Percentiles rank a stretch among this genome's conserved stretches.
phyloP scores from a whole-genome alignment of 1,139 yeast genomes.

The Zygoascus meyerae region DNA sequence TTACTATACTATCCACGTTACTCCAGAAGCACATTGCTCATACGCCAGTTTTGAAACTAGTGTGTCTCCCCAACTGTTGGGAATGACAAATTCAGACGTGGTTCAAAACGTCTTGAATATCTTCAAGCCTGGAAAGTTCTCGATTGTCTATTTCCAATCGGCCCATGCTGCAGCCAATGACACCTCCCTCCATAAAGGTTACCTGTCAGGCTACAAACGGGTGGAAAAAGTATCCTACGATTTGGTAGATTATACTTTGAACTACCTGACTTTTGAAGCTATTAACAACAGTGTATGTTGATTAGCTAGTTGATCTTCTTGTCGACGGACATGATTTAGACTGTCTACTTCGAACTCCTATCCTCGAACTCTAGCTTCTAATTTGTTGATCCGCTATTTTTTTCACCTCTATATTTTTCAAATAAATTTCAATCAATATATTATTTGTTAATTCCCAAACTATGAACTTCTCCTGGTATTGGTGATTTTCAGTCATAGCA shows the following conservation, averaged over 20 bases:
- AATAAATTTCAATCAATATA: too few species aligned
- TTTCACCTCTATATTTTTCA: too few species aligned
- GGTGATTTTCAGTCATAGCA: too few species aligned
- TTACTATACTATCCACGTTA: conserved; percentile 88
- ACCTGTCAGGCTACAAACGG: conserved; percentile 49
- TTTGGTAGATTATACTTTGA: conserved; percentile 49
- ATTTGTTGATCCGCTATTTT: too few species aligned
- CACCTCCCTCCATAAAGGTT: conserved; percentile 9
- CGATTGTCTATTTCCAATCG: conserved; percentile 57
- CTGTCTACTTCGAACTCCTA: too few species aligned
- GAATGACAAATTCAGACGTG: conserved; percentile 47
- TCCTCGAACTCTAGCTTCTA: too few species aligned
- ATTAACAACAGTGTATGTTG: not conserved
- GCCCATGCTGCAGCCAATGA: conserved; percentile 16
- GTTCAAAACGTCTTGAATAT: conserved; percentile 50
- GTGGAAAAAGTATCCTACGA: conserved; percentile 70
- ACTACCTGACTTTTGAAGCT: conserved; percentile 32
- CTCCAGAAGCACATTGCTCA: conserved; percentile 92
- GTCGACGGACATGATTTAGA: too few species aligned
- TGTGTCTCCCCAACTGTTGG: conserved; percentile 46
- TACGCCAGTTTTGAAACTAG: conserved; percentile 95
- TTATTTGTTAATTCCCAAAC: too few species aligned
- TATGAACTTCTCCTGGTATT: too few species aligned
- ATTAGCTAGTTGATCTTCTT: too few species aligned
- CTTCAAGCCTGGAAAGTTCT: conserved; percentile 72